Conservation (phyloP, 306 rosid species). For the Quercus mongolica region DNA sequence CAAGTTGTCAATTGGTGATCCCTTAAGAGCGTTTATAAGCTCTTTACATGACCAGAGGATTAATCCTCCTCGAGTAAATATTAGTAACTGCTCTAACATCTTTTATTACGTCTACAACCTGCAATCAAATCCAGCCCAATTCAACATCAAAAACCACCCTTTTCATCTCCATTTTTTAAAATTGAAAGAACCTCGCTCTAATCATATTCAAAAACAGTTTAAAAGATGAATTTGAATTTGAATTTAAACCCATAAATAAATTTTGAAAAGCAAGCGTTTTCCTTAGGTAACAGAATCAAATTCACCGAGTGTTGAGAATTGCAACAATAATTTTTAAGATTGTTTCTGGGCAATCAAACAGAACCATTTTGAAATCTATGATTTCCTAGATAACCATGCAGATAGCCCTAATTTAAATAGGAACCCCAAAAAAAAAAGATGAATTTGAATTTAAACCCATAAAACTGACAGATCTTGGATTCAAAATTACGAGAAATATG, state of each 20-base stretch:
- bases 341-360: too few species aligned
- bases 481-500: not conserved
- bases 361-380: too few species aligned
- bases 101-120: conserved; percentile 32
- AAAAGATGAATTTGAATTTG: too few species aligned
- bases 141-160: not conserved
- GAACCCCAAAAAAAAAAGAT: not conserved
- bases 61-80: conserved; percentile 89
- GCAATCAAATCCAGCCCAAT: conserved; percentile 13
- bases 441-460: not conserved
- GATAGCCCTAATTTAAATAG: not conserved
- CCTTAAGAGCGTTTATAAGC: conserved; percentile 77
- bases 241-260: too few species aligned
- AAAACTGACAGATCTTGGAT: not conserved
- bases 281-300: too few species aligned
- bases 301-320: too few species aligned
- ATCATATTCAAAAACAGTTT: too few species aligned
- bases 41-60: conserved; percentile 93
- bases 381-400: too few species aligned
- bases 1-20: conserved; percentile 89
- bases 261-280: too few species aligned
- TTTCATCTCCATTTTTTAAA: too few species aligned
- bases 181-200: too few species aligned
- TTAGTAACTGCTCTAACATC: conserved; percentile 89
- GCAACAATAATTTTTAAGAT: too few species aligned